phyloP scores from a whole-genome alignment of 495 filamentous ascomycete species.

The Lentithecium fluviatile region DNA sequence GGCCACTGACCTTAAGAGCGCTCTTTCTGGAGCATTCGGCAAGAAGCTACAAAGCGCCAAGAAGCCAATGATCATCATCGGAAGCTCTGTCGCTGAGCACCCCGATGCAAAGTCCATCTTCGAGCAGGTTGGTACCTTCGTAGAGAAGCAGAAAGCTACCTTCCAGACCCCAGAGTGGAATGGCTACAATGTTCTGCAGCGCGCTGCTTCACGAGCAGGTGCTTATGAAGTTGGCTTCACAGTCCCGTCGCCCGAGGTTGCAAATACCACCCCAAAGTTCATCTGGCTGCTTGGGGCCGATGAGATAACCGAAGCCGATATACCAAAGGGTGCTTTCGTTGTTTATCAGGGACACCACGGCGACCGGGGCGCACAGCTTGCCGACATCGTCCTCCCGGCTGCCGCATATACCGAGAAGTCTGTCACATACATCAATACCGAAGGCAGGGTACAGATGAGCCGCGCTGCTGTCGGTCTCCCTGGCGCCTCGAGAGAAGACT shows the following conservation, averaged over 20 bases:
- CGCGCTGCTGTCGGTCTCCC: constrained; percentile 80
- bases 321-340: constrained; percentile 92
- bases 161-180: constrained; percentile 92
- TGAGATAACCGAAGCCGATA: constrained; percentile 73
- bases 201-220: constrained; percentile 83
- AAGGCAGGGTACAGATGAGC: constrained; percentile 90
- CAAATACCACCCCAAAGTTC: constrained; percentile 84
- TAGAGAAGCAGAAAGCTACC: constrained; percentile 85
- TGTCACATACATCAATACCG: constrained; percentile 96
- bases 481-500: constrained; percentile 89
- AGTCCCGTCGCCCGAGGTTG: constrained; percentile 71
- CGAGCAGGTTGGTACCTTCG: constrained; percentile 80
- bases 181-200: constrained; percentile 94
- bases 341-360: constrained; percentile 98
- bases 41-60: constrained; percentile 86
- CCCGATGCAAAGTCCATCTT: constrained; percentile 87
- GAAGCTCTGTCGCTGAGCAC: constrained; percentile 86
- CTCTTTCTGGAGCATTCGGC: constrained; percentile 81
- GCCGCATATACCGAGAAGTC: constrained; percentile 96
- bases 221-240: constrained; percentile 96
- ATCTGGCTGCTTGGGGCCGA: constrained; percentile 96
- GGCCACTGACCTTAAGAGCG: constrained; percentile 73
- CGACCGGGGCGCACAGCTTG: constrained; percentile 86
- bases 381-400: constrained; percentile 90
- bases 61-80: constrained; percentile 92